phyloP scores from a whole-genome alignment of 78 protist species.

The Diacronema lutheri region DNA sequence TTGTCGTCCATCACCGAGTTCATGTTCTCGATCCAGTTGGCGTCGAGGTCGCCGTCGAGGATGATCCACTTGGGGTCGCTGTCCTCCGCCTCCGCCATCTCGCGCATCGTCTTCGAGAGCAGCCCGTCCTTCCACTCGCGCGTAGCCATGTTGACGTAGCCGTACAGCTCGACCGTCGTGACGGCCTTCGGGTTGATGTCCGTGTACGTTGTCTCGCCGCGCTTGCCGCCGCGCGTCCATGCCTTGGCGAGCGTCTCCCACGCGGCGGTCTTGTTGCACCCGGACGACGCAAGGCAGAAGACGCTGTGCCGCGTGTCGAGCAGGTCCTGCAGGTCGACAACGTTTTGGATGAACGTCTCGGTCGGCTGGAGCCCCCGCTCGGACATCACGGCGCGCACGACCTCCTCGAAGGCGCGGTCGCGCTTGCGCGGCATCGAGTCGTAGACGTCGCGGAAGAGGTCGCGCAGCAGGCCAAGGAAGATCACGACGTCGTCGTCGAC shows the following conservation, averaged over 20 bases:
- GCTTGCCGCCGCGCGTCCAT: slow-evolving; percentile 9
- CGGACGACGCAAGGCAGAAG: slow-evolving; percentile 59
- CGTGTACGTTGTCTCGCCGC: not conserved
- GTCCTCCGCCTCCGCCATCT: slow-evolving; percentile 11
- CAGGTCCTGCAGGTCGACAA: slow-evolving; percentile 69
- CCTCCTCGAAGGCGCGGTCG: slow-evolving; percentile 42
- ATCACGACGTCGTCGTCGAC: slow-evolving; percentile 56
- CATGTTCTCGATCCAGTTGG: slow-evolving; percentile 98
- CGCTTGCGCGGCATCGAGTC: slow-evolving; percentile 51
- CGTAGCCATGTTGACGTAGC: slow-evolving; percentile 45
- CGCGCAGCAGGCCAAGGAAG: slow-evolving; percentile 60
- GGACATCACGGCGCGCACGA: not conserved
- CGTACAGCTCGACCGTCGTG: slow-evolving; percentile 61
- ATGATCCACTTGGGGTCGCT: slow-evolving; percentile 84
- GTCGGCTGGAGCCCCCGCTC: slow-evolving; percentile 47
- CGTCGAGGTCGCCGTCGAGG: slow-evolving; percentile 98
- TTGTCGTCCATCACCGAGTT: slow-evolving; percentile 98
- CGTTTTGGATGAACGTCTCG: slow-evolving; percentile 65
- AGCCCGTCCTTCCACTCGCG: slow-evolving; percentile 74
- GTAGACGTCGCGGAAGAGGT: slow-evolving; percentile 50
- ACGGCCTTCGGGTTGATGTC: slow-evolving; percentile 68
- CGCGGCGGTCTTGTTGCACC: slow-evolving; percentile 44
- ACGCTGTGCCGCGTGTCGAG: slow-evolving; percentile 73
- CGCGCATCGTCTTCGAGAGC: slow-evolving; percentile 66
- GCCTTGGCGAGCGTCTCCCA: slow-evolving; percentile 48